Percentiles rank a stretch among this genome's conserved stretches.
These are phyloP conservation scores for Erythrophleum ivorense DNA, from an alignment of 331 rosid genomes.

Conservation along the genomic window DNA sequence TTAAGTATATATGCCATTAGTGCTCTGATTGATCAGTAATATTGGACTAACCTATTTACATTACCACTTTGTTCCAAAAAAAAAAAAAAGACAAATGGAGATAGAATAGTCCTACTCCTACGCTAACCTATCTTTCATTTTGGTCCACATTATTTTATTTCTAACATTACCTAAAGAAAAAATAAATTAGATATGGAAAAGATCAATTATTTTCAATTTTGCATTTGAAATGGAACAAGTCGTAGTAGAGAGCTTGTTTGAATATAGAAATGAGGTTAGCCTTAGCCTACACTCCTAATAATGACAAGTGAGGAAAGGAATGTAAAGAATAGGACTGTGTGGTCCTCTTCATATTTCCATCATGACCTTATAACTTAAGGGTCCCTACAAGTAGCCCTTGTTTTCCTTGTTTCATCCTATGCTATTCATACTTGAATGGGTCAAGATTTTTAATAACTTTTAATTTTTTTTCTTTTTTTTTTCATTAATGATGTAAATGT, in stretches of 20 bases:
- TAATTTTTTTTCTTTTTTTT: background rate
- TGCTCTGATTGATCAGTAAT: no score
- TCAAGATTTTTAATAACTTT: background rate
- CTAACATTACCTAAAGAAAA: no score
- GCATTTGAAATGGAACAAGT: background rate
- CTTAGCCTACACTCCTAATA: conserved; percentile 32
- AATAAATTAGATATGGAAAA: background rate
- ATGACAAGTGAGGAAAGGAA: conserved; percentile 52
- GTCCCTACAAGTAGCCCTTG: conserved; percentile 19
- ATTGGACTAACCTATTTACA: no score
- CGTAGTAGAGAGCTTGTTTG: conserved; percentile 25
- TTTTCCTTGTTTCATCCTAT: conserved; percentile 4
- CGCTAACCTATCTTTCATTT: no score
- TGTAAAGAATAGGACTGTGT: conserved; percentile 43
- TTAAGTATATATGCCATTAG: no score
- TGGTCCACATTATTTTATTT: no score
- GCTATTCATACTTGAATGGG: background rate
- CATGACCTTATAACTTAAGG: conserved; percentile 28
- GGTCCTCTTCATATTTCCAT: conserved; percentile 24
- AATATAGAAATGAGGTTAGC: background rate
- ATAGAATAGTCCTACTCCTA: no score
- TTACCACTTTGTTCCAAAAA: no score
- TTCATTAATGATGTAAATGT: conserved; percentile 43
- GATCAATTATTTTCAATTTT: no score
- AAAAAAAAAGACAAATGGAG: no score